Evolutionary conservation across 2,329 filamentous ascomycete genomes (phyloP).

Genomic region (Dothistroma septosporum): DNA sequence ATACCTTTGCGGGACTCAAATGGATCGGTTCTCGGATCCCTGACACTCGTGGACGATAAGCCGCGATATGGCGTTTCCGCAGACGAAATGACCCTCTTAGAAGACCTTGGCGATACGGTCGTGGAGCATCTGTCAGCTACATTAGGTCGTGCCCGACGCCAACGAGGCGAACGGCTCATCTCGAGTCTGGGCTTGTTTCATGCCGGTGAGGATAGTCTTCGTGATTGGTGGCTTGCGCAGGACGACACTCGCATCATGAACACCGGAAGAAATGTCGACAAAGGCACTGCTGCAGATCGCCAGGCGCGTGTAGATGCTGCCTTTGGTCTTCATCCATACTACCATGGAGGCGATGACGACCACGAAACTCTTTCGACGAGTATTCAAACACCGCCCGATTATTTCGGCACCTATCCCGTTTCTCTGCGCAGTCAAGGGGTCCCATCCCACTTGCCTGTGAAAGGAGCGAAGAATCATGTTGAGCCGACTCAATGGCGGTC

Average conservation of each 20-base stretch:
- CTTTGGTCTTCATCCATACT: conserved; percentile 11
- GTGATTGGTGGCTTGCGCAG: conserved; percentile 31
- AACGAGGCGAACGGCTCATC: conserved; percentile 52
- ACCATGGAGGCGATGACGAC: not conserved
- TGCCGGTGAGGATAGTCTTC: conserved; percentile 22
- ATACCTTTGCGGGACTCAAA: conserved; percentile 58
- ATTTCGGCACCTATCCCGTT: not conserved
- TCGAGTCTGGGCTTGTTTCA: conserved; percentile 50
- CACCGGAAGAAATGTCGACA: conserved; percentile 4
- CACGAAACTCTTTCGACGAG: not conserved
- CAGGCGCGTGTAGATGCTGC: conserved; percentile 16
- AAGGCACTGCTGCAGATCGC: not conserved
- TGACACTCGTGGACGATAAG: conserved; percentile 56
- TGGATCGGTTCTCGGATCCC: conserved; percentile 56
- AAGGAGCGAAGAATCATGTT: not conserved
- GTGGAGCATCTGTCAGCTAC: conserved; percentile 59
- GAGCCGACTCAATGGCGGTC: not conserved
- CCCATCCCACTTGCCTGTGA: not conserved
- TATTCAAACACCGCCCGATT: not conserved
- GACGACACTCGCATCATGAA: conserved; percentile 15
- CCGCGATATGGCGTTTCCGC: conserved; percentile 51
- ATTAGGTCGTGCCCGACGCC: conserved; percentile 49
- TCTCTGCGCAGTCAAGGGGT: not conserved
- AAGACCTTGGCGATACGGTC: conserved; percentile 54
- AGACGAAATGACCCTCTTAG: conserved; percentile 53